Evolutionary conservation across 768 basidiomycete species (phyloP).

Genomic region (Cystofilobasidium bisporidii): DNA sequence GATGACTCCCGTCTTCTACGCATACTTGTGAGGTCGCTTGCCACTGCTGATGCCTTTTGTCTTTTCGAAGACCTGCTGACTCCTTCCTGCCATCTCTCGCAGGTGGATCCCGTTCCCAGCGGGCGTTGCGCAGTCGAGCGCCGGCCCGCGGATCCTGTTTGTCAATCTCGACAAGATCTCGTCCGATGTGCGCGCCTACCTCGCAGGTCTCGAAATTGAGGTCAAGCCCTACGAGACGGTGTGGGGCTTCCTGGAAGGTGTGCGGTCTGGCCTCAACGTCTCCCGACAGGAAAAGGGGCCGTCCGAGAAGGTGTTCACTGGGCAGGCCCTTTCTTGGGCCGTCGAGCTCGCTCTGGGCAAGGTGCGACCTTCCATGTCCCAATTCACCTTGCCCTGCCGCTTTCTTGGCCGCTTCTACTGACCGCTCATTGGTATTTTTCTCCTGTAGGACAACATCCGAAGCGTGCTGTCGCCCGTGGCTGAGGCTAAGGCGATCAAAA

Average conservation of each 20-base stretch:
- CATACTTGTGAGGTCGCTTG: constrained; percentile 66
- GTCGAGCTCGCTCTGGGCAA: constrained; percentile 33
- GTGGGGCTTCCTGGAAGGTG: constrained; percentile 55
- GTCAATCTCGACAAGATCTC: constrained; percentile 59
- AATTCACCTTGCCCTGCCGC: not conserved
- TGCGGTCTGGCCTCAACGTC: not conserved
- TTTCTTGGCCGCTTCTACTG: not conserved
- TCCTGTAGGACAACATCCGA: constrained; percentile 29
- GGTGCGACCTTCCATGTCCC: constrained; percentile 29
- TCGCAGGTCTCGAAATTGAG: constrained; percentile 49
- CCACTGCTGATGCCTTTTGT: too few species aligned
- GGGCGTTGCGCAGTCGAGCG: not conserved
- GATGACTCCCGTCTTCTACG: constrained; percentile 82
- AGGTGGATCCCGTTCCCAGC: constrained; percentile 3
- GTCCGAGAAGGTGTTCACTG: constrained; percentile 31
- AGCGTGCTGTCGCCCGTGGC: constrained; percentile 62
- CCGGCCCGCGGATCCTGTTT: constrained; percentile 53
- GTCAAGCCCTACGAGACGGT: constrained; percentile 62
- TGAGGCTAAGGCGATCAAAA: constrained; percentile 77
- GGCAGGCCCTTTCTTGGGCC: constrained; percentile 34
- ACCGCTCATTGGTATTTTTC: not conserved
- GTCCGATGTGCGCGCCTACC: constrained; percentile 45
- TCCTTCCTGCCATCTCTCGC: not conserved
- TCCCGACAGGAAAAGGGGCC: constrained; percentile 11
- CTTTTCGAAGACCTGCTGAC: not conserved